Evolutionary conservation across 257 asterid genomes (phyloP).

Genomic region (Apocynum venetum): DNA sequence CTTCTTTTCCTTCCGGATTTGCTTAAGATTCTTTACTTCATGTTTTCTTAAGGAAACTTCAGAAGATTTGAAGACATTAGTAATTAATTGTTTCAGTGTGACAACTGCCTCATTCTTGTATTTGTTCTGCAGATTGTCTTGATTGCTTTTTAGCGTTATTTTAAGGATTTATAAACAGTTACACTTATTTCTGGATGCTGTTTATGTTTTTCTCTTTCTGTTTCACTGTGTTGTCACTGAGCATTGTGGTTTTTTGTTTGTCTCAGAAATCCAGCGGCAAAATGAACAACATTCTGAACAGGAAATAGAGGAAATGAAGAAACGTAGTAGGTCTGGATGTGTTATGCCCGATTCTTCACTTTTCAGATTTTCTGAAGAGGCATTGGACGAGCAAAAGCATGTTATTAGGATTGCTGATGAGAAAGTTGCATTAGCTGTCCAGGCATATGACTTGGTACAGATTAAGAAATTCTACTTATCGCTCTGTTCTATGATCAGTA

Average conservation of each 20-base stretch:
- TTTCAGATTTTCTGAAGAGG: conserved; percentile 77
- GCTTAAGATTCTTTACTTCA: not conserved
- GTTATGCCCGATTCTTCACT: conserved; percentile 71
- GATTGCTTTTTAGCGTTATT: no score
- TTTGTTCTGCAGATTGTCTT: not conserved
- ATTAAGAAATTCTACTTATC: not conserved
- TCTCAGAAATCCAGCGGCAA: conserved; percentile 73
- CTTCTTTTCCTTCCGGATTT: not conserved
- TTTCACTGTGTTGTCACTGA: conserved; percentile 9
- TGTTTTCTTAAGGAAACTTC: not conserved
- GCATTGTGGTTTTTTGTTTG: conserved; percentile 15
- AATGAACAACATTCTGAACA: conserved; percentile 85
- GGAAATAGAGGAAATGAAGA: conserved; percentile 86
- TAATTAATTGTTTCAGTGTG: not conserved
- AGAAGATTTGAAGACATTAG: not conserved
- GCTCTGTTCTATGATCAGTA: not conserved
- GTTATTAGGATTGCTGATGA: conserved; percentile 95
- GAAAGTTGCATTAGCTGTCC: conserved; percentile 83
- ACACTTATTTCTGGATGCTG: not conserved
- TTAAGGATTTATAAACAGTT: not conserved
- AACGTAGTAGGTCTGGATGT: conserved; percentile 68
- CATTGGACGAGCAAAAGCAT: conserved; percentile 95
- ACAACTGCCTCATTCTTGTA: no score
- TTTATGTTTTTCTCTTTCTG: not conserved
- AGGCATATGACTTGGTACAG: conserved; percentile 91